Percentiles rank a stretch among this genome's conserved stretches.
Evolutionary conservation across 176 grass and related monocot genomes (phyloP).

Genomic region (Triticum urartu): DNA sequence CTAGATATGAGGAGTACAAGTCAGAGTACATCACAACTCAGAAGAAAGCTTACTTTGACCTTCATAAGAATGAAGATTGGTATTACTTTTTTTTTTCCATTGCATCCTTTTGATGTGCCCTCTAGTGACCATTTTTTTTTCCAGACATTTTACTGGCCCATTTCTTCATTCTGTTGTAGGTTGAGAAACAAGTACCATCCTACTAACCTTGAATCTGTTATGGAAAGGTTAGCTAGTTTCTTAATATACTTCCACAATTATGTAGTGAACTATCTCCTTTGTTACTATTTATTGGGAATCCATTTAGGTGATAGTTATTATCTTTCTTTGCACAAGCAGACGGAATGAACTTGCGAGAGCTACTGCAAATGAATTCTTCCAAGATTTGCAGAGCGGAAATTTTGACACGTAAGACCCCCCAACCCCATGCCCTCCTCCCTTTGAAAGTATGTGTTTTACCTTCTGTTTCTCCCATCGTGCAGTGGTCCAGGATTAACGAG

Average conservation of each 20-base stretch:
- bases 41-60: constrained; percentile 92
- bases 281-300: not conserved
- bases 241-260: constrained; percentile 17
- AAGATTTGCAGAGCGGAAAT: constrained; percentile 80
- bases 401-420: constrained; percentile 65
- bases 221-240: constrained; percentile 70
- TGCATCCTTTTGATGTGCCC: not conserved
- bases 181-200: constrained; percentile 98
- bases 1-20: constrained; percentile 95
- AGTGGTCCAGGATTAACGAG: constrained; percentile 76
- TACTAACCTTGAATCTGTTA: constrained; percentile 80
- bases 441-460: not conserved
- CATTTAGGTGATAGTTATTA: constrained; percentile 6
- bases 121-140: not conserved
- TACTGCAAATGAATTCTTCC: constrained; percentile 76
- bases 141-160: constrained; percentile 16
- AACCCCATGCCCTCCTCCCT: not conserved
- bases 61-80: constrained; percentile 95
- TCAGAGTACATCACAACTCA: constrained; percentile 96
- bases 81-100: constrained; percentile 29
- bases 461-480: constrained; percentile 30
- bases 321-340: constrained; percentile 27
- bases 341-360: constrained; percentile 54
- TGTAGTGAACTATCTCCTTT: not conserved
- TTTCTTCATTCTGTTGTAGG: constrained; percentile 52